Base-by-base conservation (phyloP, 768 basidiomycete genomes). In the Ramaria rubella region DNA sequence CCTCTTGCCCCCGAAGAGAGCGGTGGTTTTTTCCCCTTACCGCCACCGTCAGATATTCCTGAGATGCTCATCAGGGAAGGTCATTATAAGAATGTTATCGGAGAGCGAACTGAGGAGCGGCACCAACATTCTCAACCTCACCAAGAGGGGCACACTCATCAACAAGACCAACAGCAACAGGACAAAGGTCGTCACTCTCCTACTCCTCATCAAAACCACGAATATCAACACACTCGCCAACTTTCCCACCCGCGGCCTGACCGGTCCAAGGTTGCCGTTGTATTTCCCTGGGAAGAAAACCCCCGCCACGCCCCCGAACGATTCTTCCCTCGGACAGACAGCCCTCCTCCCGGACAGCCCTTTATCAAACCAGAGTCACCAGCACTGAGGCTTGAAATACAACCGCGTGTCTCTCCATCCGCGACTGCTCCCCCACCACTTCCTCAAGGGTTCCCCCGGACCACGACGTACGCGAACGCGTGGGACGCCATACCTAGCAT, bases 211-310 rank as follows among this genome's bases (percentile, higher is more conserved):
- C n/a, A 4, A n/a, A 11, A 52, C 21, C 43, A 51, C 8, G 44
- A 45, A 3, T 7, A 12, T 7, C 36, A 38, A 24, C 55, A 19
- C 55, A 43, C 24, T n/a, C 62, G 68, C n/a, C 60, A 67, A 29
- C 72, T 75, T 11, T 62, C 67, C 15, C 70, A 72, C 12, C 78
- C 79, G 5, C 78, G 75, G 61, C 90, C 93, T 3, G 89, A 94
- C 66, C 78, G 74, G 26, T 71, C 70, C 24, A 88, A 88, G 64
- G 80, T 94, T 21, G 85, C 85, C 59, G 73, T 78, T 31, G 75
- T 96, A 31, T 98, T 99, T 69, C 94, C 95, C n/a, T 99, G 95
- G 95, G 95, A 99, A 67, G 80, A 83, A 58, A 79, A 80, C 62
- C 85, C 81, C 12, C 81, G 87, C 30, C 77, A 74, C 48, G 62